These are phyloP conservation scores for Suhomyces emberorum DNA, from an alignment of 805 yeast species.

Conservation along the genomic window DNA sequence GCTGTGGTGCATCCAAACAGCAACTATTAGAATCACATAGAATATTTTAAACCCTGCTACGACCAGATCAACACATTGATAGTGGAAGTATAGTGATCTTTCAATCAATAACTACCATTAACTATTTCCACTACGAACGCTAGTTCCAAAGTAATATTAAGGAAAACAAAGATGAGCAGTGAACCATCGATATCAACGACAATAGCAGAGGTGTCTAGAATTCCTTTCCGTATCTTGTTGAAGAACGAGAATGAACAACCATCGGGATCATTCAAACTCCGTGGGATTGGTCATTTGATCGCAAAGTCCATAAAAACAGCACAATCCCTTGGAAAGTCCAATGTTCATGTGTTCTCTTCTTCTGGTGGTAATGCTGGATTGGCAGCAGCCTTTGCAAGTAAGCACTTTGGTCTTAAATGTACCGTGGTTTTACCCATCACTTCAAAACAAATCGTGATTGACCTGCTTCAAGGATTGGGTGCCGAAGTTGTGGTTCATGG, in stretches of 20 bases:
- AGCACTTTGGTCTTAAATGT: constrained; percentile 18
- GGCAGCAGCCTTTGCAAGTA: constrained; percentile 30
- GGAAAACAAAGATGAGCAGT: background rate
- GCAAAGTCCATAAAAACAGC: constrained; percentile 1
- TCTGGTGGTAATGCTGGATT: constrained; percentile 38
- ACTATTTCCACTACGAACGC: too few relatives aligned
- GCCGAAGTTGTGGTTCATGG: constrained; percentile 25
- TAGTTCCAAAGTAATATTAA: too few relatives aligned
- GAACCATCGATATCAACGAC: constrained; percentile 5
- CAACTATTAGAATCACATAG: too few relatives aligned
- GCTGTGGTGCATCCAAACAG: too few relatives aligned
- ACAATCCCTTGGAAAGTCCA: constrained; percentile 8
- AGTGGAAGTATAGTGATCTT: too few relatives aligned
- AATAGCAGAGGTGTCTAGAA: constrained; percentile 1
- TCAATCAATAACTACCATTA: too few relatives aligned
- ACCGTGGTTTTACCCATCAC: constrained; percentile 29
- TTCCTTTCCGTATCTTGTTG: constrained; percentile 5
- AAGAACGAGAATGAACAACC: constrained; percentile 14
- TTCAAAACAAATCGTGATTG: constrained; percentile 16
- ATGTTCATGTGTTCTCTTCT: constrained; percentile 23
- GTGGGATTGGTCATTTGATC: constrained; percentile 12
- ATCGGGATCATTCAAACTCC: constrained; percentile 12
- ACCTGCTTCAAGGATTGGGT: constrained; percentile 16
- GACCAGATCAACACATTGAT: too few relatives aligned
- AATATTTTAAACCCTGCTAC: too few relatives aligned